A percentile compares a stretch with the other conserved stretches of the same genome.
Evolutionary conservation across 2,329 filamentous ascomycete genomes (phyloP).

Genomic region (Ceratocystis colombiana): DNA sequence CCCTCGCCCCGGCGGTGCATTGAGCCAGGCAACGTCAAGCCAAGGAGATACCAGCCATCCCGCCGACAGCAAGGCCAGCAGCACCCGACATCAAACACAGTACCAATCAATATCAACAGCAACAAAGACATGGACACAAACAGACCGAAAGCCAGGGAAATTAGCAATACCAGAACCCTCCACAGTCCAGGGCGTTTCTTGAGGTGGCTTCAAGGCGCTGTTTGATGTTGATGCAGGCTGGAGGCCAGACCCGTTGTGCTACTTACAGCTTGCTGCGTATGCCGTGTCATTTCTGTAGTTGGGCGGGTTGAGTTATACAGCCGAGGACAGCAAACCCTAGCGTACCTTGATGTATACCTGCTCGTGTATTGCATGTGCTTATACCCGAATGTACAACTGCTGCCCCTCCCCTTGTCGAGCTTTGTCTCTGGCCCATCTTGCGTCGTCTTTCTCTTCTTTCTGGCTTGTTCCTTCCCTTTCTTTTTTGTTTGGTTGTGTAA

Average conservation of each 20-base stretch:
- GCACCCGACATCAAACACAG: not conserved
- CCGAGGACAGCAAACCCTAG: no score
- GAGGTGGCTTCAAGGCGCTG: conserved; percentile 9
- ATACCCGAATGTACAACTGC: not conserved
- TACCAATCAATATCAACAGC: not conserved
- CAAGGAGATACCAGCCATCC: not conserved
- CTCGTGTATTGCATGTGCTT: no score
- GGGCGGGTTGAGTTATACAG: no score
- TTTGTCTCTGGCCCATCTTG: not conserved
- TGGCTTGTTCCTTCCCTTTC: not conserved
- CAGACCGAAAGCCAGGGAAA: not conserved
- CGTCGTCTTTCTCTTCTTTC: not conserved
- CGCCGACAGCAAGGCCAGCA: not conserved
- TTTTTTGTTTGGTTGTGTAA: not conserved
- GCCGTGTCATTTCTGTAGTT: no score
- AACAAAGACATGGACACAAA: not conserved
- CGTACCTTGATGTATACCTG: no score
- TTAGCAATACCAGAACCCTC: no score
- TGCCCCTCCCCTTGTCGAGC: not conserved
- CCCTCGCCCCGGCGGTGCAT: not conserved
- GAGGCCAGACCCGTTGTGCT: not conserved
- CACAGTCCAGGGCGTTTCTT: not conserved
- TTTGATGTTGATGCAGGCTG: conserved; percentile 10
- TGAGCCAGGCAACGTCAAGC: not conserved
- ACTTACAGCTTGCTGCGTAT: no score